These are phyloP conservation scores for Saksenaea vasiformis DNA, from an alignment of 371 early-diverging fungal species.

Conservation along the genomic window DNA sequence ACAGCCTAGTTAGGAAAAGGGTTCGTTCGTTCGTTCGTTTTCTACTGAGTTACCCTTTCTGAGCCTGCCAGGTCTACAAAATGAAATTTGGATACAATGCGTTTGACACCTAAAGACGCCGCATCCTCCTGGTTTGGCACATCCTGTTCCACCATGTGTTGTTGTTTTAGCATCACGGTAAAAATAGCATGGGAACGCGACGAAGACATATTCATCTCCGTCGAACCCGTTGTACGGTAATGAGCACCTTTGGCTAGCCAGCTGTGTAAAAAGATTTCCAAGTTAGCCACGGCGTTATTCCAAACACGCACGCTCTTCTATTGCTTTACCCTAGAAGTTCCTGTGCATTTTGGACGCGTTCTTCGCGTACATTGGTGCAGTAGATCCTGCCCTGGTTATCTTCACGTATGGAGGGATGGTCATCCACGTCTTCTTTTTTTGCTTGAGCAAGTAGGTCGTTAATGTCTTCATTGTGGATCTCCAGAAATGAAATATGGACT, in stretches of 20 bases:
- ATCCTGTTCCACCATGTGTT: conserved; percentile 47
- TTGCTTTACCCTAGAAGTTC: conserved; percentile 59
- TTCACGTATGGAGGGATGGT: conserved; percentile 61
- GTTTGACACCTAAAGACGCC: not conserved
- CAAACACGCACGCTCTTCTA: not conserved
- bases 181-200: conserved; percentile 98
- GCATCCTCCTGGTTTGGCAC: not conserved
- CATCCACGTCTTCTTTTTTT: conserved; percentile 22
- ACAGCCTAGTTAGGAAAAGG: not conserved
- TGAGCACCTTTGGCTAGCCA: conserved; percentile 75
- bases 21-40: not conserved
- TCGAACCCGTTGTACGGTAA: conserved; percentile 91
- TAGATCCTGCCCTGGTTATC: conserved; percentile 88
- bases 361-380: conserved; percentile 88
- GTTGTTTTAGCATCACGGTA: conserved; percentile 79
- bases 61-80: conserved; percentile 99
- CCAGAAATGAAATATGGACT: conserved; percentile 74
- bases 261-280: conserved; percentile 55
- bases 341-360: conserved; percentile 61
- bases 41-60: conserved; percentile 89
- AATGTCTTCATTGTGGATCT: conserved; percentile 94
- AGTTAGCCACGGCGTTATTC: not conserved
- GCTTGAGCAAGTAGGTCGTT: conserved; percentile 64
- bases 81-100: conserved; percentile 82
- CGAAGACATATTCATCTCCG: conserved; percentile 96